Base-by-base conservation (phyloP, 805 yeast genomes). In the Teunomyces panamensis region DNA sequence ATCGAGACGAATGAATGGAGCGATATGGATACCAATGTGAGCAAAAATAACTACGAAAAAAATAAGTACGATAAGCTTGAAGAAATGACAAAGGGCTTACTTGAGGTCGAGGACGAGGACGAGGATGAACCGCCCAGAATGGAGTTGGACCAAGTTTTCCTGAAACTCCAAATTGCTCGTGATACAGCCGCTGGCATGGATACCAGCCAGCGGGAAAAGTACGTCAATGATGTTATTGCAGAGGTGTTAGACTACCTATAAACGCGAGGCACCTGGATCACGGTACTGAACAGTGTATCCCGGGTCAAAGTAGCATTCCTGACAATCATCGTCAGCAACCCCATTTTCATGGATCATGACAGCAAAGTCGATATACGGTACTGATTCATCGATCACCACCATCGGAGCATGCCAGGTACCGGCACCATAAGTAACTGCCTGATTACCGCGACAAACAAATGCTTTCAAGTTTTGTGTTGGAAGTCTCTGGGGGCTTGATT, bases 361-460 rank as follows among this genome's bases (percentile, higher is more conserved):
- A 2, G 89, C 91, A 68, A 91, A 92, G 59, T 92, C 96, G 26
- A 73, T 64, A 48, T 69, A 63, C 0, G 67, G 62, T 10, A 84
- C 68, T 4, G 71, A 69, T 24, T 78, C 81, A 30, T 83, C 85
- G 8, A 89, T 64, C 1, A 89, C 92, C 17, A 92, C 85, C 98
- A 91, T 91, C 3, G 98, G 97, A 0, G 97, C 96, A 63, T 91
- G 98, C 98, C 98, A 91, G 4, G 85, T 80, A 0, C 86, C 89
- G 9, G 78, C 80, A 0, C 90, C 95, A 63, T 90, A 90, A 0
- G 97, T 91, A 3, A 91, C 89, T 0, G 96, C 87, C 60, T 90
- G 96, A 62, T 87, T 84, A 0, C 96, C 96, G 47, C 69, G 76
- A 54, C 91, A 88, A 5, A 81, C 54, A 57, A 90, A 91, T 0